Conservation (phyloP, 768 basidiomycete species). For the Trametes cingulata region DNA sequence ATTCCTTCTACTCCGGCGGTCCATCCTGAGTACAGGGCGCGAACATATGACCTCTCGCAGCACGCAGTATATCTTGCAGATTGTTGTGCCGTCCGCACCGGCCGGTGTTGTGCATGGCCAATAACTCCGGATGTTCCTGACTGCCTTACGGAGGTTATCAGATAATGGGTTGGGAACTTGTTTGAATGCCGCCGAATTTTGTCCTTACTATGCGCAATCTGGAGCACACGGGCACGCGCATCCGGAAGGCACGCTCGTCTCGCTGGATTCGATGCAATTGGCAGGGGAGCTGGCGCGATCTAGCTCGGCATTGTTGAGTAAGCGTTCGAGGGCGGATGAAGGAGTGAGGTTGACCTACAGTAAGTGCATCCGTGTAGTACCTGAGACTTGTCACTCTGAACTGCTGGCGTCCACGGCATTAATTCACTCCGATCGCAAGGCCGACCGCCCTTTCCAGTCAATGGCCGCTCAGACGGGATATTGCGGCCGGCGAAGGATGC, state of each 20-base stretch:
- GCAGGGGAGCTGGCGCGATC: too few species aligned
- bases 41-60: conserved; percentile 7
- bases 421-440: not conserved
- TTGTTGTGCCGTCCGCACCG: not conserved
- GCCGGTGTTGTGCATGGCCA: not conserved
- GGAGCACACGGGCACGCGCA: not conserved
- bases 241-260: too few species aligned
- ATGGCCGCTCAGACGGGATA: too few species aligned
- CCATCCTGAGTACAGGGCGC: not conserved
- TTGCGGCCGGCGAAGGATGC: not conserved
- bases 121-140: conserved; percentile 2
- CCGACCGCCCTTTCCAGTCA: too few species aligned
- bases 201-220: not conserved
- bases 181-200: not conserved
- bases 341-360: too few species aligned
- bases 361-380: too few species aligned
- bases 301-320: too few species aligned
- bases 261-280: too few species aligned
- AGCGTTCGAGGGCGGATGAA: too few species aligned
- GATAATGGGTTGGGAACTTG: not conserved
- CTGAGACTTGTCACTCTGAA: too few species aligned
- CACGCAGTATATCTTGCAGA: not conserved
- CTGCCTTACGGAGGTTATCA: not conserved
- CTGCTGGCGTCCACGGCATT: not conserved
- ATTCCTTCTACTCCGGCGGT: not conserved